Evolutionary conservation across 1,284 basidiomycete species (phyloP), one percentile per base, ranked within the genome.

Genomic region (Cystobasidiaceae sp.): DNA sequence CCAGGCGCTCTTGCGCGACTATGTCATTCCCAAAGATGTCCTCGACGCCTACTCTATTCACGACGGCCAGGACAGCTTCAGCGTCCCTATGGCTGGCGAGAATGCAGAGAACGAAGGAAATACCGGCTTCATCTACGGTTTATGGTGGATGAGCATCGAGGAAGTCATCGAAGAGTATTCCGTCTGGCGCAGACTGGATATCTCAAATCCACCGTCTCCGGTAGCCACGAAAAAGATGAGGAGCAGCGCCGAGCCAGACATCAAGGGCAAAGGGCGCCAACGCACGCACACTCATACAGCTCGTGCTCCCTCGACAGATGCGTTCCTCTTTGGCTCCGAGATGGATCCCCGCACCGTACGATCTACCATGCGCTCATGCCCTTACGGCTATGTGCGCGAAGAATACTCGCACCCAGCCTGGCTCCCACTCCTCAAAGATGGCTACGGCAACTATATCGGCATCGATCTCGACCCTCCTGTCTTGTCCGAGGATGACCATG

Each of bases 391-490:
- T 89, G 85, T 97, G 71, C 86, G 89, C 74, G 82, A 82, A 70
- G 86, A 87, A 67, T 98, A 98, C 79, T 93, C 93, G 25, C 89
- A 90, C 75, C 84, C 89, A 59, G 94, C 93, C 17, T 98, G 94
- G 94, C 84, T 98, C 72, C 94, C 94, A 11, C 86, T 98, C 68
- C 83, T 97, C 64, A 87, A 87, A 43, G 94, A 99, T 79, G 89
- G 89, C 70, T 86, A 86, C 19, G 96, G 94, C 27, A 99, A 99
- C 79, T 99, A 99, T 76, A 84, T 97, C 68, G 94, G 94, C 57
- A 83, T 99, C 52, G 94, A 99, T 77, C 82, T 98, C 67, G 91
- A 87, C 76, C 94, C 94, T 4, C 76, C 75, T n/a, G 66, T 65
- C 0, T 65, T 71, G 0, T 46, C 49, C 4, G 17, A 46, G 44